These are phyloP conservation scores for Aspergillus aculeatinus DNA, from an alignment of 2,329 filamentous ascomycete species.

Conservation along the genomic window DNA sequence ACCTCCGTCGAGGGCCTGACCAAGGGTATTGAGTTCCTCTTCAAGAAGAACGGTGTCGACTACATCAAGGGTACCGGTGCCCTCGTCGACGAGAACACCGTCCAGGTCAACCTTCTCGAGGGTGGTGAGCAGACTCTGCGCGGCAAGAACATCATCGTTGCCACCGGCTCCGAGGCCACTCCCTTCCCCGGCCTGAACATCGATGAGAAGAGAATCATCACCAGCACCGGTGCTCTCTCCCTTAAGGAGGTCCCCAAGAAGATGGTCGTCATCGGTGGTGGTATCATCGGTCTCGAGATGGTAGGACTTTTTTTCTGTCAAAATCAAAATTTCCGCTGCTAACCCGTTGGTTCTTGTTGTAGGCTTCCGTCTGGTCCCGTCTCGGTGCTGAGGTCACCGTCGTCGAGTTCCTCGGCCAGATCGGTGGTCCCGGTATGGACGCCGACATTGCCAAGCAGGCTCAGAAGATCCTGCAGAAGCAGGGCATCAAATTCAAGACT, in stretches of 20 bases:
- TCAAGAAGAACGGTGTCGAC: slow-evolving; percentile 99
- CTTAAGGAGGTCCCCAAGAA: slow-evolving; percentile 90
- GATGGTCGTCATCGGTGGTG: slow-evolving; percentile 95
- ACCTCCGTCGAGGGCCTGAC: slow-evolving; percentile 83
- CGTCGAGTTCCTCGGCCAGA: slow-evolving; percentile 93
- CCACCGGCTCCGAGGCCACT: slow-evolving; percentile 91
- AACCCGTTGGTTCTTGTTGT: slow-evolving; percentile 7
- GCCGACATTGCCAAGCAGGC: slow-evolving; percentile 83
- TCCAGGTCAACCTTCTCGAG: slow-evolving; percentile 86
- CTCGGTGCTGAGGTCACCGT: slow-evolving; percentile 93
- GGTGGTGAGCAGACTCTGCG: slow-evolving; percentile 84
- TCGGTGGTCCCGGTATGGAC: slow-evolving; percentile 98
- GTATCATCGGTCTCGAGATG: slow-evolving; percentile 99
- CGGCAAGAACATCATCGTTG: slow-evolving; percentile 97
- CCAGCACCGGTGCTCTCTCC: slow-evolving; percentile 90
- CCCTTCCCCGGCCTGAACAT: slow-evolving; percentile 95
- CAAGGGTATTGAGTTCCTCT: slow-evolving; percentile 95
- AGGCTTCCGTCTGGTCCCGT: slow-evolving; percentile 90
- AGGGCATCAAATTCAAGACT: slow-evolving; percentile 97
- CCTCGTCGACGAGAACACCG: slow-evolving; percentile 83
- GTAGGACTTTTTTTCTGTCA: slow-evolving; percentile 44
- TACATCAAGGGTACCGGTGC: slow-evolving; percentile 92
- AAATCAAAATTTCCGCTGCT: slow-evolving; percentile 12
- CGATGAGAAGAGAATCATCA: slow-evolving; percentile 96
- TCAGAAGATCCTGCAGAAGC: slow-evolving; percentile 92